phyloP scores from a whole-genome alignment of 495 filamentous ascomycete genomes.

The Penicillium steckii region DNA sequence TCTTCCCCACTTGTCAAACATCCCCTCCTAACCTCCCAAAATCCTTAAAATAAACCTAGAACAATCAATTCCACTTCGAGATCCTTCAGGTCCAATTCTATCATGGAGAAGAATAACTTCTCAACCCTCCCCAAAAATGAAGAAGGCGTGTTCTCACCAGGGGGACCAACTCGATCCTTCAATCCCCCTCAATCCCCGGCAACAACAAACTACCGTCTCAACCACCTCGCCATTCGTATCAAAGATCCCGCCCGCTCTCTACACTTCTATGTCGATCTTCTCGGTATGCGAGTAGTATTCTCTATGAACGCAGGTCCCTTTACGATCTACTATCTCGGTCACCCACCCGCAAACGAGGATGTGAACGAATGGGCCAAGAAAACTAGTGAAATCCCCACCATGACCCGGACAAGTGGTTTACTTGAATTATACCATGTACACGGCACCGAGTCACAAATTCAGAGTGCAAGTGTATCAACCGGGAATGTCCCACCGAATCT shows the following conservation, averaged over 20 bases:
- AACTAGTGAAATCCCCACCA: constrained; percentile 20
- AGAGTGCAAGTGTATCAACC: constrained; percentile 13
- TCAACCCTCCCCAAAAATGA: constrained; percentile 9
- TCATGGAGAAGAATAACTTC: constrained; percentile 15
- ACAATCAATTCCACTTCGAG: background rate
- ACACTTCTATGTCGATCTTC: constrained; percentile 45
- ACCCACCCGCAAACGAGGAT: constrained; percentile 29
- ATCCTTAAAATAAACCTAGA: background rate
- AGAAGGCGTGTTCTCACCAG: constrained; percentile 29
- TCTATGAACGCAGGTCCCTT: constrained; percentile 45
- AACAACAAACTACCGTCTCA: constrained; percentile 43
- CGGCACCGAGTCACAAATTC: constrained; percentile 21
- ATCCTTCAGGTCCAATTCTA: background rate
- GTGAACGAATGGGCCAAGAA: constrained; percentile 25
- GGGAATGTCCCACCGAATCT: constrained; percentile 35
- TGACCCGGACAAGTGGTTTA: constrained; percentile 32
- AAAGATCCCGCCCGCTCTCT: constrained; percentile 36
- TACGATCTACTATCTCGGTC: constrained; percentile 45
- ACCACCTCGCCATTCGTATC: constrained; percentile 46
- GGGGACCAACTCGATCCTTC: constrained; percentile 27
- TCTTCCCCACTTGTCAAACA: too few species aligned
- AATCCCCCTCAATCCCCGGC: constrained; percentile 26
- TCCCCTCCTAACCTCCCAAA: too few species aligned
- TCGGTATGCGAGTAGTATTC: constrained; percentile 50
- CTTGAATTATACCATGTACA: constrained; percentile 40